Evolutionary conservation across 805 yeast species (phyloP).

Genomic region (Candida yuanshanica): DNA sequence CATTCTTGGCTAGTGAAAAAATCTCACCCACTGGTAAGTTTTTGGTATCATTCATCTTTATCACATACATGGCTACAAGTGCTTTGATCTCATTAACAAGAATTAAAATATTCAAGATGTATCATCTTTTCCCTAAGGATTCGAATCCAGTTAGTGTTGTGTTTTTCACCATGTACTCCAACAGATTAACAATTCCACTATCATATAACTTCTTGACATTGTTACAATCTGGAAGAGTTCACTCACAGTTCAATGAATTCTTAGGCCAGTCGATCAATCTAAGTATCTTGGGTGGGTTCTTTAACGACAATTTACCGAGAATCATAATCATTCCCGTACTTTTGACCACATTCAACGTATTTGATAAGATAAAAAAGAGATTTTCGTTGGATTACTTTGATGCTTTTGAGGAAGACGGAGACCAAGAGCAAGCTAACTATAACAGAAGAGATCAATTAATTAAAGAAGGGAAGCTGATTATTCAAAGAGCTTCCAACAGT

Average conservation of each 20-base stretch:
- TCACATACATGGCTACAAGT: slow-evolving; percentile 64
- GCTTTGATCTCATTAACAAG: slow-evolving; percentile 62
- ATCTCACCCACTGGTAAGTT: slow-evolving; percentile 26
- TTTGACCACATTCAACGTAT: slow-evolving; percentile 59
- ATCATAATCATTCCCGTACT: slow-evolving; percentile 65
- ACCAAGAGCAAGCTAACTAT: slow-evolving; percentile 18
- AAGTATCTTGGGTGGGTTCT: slow-evolving; percentile 64
- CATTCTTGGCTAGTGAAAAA: slow-evolving; percentile 32
- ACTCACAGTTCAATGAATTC: slow-evolving; percentile 60
- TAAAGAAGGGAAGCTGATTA: slow-evolving; percentile 21
- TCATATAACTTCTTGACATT: slow-evolving; percentile 74
- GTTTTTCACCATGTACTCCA: slow-evolving; percentile 74
- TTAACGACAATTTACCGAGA: slow-evolving; percentile 74
- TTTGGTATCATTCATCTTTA: slow-evolving; percentile 35
- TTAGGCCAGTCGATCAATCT: slow-evolving; percentile 70
- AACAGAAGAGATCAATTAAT: slow-evolving; percentile 14
- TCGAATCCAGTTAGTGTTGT: slow-evolving; percentile 72
- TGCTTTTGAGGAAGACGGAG: slow-evolving; percentile 36
- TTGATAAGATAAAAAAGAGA: slow-evolving; percentile 47
- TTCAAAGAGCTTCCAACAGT: slow-evolving; percentile 17
- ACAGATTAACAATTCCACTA: slow-evolving; percentile 77
- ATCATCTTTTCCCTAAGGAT: slow-evolving; percentile 63
- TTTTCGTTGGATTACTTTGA: slow-evolving; percentile 25
- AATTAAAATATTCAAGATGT: slow-evolving; percentile 66
- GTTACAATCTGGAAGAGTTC: slow-evolving; percentile 39